Evolutionary conservation across 1,139 yeast species (phyloP).

Genomic region (Suhomyces yuchorum): DNA sequence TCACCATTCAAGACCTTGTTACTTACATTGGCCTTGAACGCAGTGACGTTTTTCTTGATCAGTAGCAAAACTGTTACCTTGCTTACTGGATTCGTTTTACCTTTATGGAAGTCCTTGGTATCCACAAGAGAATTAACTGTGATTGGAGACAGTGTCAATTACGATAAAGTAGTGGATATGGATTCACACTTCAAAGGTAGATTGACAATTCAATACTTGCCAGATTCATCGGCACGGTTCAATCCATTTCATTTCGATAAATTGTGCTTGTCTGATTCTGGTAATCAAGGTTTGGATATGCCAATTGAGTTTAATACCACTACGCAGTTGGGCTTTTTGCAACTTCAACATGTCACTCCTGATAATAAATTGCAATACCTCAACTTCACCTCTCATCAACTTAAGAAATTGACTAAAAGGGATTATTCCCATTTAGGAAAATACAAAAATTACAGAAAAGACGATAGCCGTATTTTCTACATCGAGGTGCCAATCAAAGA

Average conservation of each 20-base stretch:
- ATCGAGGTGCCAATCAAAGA: conserved; percentile 58
- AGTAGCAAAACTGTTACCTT: conserved; percentile 42
- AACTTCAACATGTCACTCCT: conserved; percentile 63
- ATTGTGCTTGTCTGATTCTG: conserved; percentile 55
- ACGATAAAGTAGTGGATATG: conserved; percentile 54
- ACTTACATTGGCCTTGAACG: conserved; percentile 37
- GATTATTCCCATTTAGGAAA: conserved; percentile 43
- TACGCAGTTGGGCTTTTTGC: conserved; percentile 66
- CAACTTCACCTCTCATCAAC: conserved; percentile 59
- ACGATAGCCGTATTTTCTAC: conserved; percentile 44
- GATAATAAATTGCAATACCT: conserved; percentile 48
- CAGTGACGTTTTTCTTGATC: conserved; percentile 45
- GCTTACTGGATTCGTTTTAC: conserved; percentile 33
- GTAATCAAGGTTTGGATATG: conserved; percentile 36
- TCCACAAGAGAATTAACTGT: conserved; percentile 65
- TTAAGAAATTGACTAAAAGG: conserved; percentile 44
- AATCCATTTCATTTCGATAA: conserved; percentile 68
- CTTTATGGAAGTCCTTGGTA: conserved; percentile 52
- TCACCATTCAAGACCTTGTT: conserved; percentile 54
- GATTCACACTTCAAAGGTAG: conserved; percentile 81
- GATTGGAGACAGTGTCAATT: conserved; percentile 54
- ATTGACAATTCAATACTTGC: conserved; percentile 82
- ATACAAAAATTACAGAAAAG: conserved; percentile 23
- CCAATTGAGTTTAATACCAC: conserved; percentile 87
- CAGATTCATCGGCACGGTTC: conserved; percentile 85